These are phyloP conservation scores for Takakia lepidozioides DNA, from an alignment of 225 moss, liverwort and hornwort genomes.

Conservation along the genomic window DNA sequence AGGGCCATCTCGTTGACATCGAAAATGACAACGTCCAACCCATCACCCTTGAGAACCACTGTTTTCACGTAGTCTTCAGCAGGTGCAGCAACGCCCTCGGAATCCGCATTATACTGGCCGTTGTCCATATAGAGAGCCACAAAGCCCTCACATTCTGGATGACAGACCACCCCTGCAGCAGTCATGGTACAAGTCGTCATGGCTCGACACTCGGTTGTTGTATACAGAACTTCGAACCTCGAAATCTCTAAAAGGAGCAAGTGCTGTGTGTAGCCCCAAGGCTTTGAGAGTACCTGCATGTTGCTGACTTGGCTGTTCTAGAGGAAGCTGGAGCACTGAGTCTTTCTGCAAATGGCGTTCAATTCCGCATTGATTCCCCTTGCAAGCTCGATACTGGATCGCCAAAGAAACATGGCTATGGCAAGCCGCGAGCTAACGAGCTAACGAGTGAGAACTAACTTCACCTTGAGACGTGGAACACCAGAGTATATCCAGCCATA, in stretches of 20 bases:
- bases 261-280: too few relatives aligned
- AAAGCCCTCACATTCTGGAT: slow-evolving; percentile 57
- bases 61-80: slow-evolving; percentile 20
- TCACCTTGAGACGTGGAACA: too few relatives aligned
- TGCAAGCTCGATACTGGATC: slow-evolving; percentile 20
- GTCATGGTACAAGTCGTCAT: too few relatives aligned
- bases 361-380: slow-evolving; percentile 24
- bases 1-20: slow-evolving; percentile 93
- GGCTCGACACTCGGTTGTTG: neutral
- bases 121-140: slow-evolving; percentile 74
- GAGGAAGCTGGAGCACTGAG: slow-evolving; percentile 47
- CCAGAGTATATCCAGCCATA: too few relatives aligned
- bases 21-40: slow-evolving; percentile 77
- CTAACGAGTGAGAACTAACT: too few relatives aligned
- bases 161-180: slow-evolving; percentile 64
- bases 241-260: neutral
- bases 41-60: slow-evolving; percentile 35
- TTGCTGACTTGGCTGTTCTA: slow-evolving; percentile 58
- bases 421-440: too few relatives aligned
- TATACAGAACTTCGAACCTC: neutral
- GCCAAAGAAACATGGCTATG: too few relatives aligned
- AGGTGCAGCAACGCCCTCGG: slow-evolving; percentile 36
- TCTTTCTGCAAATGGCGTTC: slow-evolving; percentile 29
- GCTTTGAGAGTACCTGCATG: slow-evolving; percentile 32
- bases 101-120: slow-evolving; percentile 65